Base-by-base conservation (phyloP, 768 basidiomycete genomes). In the Lentinula guzmanii region DNA sequence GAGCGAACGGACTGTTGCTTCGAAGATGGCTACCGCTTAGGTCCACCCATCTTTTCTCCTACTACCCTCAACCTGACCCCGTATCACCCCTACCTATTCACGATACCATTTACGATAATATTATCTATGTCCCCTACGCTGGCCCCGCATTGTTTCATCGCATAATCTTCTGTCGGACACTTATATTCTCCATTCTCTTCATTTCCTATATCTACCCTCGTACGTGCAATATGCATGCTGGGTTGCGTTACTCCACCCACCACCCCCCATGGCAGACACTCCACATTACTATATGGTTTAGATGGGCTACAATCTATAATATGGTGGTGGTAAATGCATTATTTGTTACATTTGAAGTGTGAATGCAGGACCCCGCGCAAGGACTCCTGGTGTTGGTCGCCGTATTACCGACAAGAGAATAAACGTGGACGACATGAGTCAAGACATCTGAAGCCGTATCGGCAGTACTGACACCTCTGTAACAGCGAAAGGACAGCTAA, bases 1-100 rank as follows among this genome's bases (percentile, higher is more conserved):
- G 81, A 86, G 86, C 67, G 93, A 95, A 75, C 86, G 89, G 75
- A 95, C 93, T 18, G 87, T 91, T 39, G 87, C 87, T 37, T 78
- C 89, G 70, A 94, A 93, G 86, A 87, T 95, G 82, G 87, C 88
- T 61, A 87, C 85, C 52, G 89, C 89, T 70, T 92, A 61, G 64
- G 54, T 41, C 39, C 1, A 18, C 13, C 41, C 21, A n/a, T 57
- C 16, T 33, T 21, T 24, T 21, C n/a, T 7, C 33, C 18, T 45
- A 9, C 28, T n/a, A 39, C 13, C 42, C 31, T 8, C 33, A 4
- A 13, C 24, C 41, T 37, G 24, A 9, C 34, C 45, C 10, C 39
- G 9, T 51, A 33, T 21, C 21, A 42, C 55, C 39, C 51, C 43
- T 50, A 18, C 18, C 24, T 31, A 11, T 48, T 50, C 39, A 55